A percentile compares a stretch with the other conserved stretches of the same genome.
Evolutionary conservation across 129 eudicot genomes (phyloP).

Genomic region (Lactuca sativa): DNA sequence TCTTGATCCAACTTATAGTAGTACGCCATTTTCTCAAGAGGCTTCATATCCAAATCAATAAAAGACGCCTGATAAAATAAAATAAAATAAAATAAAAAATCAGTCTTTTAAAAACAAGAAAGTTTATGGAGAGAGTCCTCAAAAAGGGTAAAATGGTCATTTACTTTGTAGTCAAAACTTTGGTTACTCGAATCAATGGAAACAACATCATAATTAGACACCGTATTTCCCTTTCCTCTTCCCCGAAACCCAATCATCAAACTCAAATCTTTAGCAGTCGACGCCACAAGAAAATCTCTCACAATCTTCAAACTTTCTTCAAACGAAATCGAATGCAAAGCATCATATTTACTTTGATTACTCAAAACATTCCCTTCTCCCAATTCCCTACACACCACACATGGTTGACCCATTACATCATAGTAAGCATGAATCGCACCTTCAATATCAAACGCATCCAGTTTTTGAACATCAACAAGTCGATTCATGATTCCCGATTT

Average conservation of each 20-base stretch:
- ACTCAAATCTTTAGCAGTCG: slow-evolving; percentile 93
- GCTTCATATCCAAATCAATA: slow-evolving; percentile 89
- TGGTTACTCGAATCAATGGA: slow-evolving; percentile 57
- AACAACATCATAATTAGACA: slow-evolving; percentile 38
- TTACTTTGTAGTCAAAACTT: slow-evolving; percentile 78
- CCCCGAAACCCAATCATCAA: slow-evolving; percentile 76
- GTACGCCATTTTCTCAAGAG: slow-evolving; percentile 74
- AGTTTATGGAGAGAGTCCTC: no score
- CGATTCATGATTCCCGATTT: slow-evolving; percentile 55
- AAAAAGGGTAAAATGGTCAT: no score
- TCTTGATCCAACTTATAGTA: slow-evolving; percentile 79
- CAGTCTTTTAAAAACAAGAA: background rate
- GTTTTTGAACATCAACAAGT: slow-evolving; percentile 81
- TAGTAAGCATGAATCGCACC: slow-evolving; percentile 97
- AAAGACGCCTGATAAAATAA: slow-evolving; percentile 59
- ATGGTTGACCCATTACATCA: slow-evolving; percentile 66
- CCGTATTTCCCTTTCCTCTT: slow-evolving; percentile 30
- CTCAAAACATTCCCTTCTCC: slow-evolving; percentile 30
- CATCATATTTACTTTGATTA: slow-evolving; percentile 24
- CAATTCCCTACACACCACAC: slow-evolving; percentile 49
- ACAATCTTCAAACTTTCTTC: slow-evolving; percentile 67
- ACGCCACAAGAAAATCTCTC: slow-evolving; percentile 67
- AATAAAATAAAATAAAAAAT: background rate
- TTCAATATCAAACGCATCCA: slow-evolving; percentile 74
- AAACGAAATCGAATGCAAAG: slow-evolving; percentile 54